Evolutionary conservation across 202 grass and related monocot genomes (phyloP), one percentile per base, ranked within the genome.

Genomic region (Elaeis oleifera): DNA sequence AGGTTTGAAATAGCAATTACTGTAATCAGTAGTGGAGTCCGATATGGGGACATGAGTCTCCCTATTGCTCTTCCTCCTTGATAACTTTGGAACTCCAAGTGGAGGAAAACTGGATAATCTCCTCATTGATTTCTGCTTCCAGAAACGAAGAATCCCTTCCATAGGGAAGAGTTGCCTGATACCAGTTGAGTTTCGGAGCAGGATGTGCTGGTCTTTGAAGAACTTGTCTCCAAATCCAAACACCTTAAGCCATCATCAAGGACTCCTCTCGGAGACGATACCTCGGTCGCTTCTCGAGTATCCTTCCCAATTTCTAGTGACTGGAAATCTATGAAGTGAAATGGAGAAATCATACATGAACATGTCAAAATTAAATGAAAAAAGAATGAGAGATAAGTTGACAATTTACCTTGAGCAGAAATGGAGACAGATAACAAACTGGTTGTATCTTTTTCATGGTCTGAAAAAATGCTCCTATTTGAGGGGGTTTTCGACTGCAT

Each of bases 81-180:
- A 77, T 18, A 72, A 31, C 83, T 63, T 81, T 0, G 70, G 31
- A 5, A 61, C 39, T 1, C 49, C 53, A 17, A 76, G 65, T 0
- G 80, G 69, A 0, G 79, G 79, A 24, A 89, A 74, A 54, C 79
- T 71, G 4, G 59, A 67, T 23, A 95, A 53, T 5, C 79, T 75
- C 14, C 62, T 77, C 76, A 77, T 54, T 18, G 74, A 76, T 18
- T 51, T 66, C 1, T 65, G 69, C 7, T 70, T 59, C 89, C 81
- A 95, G 18, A 69, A n/a, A 24, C 51, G 69, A 15, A 49, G 18
- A 80, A 69, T 8, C 79, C 75, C 53, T 78, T 85, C 84, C 89
- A 95, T 19, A 18, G 39, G 23, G 56, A 20, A 5, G 13, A 18
- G 9, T 18, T 5, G 26, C 15, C 23, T 4, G 18, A 4, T 1